phyloP scores from a whole-genome alignment of 495 filamentous ascomycete genomes.

The Annulohypoxylon moriforme region DNA sequence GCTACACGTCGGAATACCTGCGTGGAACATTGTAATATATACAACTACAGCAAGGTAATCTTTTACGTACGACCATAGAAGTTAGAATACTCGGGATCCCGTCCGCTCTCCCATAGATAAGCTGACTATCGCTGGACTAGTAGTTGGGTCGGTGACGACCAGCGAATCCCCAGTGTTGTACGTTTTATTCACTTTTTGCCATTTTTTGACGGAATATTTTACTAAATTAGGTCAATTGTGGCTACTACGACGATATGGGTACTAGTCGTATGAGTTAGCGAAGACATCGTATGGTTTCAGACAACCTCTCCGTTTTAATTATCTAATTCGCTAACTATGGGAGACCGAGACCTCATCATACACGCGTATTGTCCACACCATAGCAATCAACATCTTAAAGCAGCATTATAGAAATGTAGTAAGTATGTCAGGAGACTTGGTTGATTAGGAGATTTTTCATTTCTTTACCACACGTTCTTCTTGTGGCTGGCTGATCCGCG shows the following conservation, averaged over 20 bases:
- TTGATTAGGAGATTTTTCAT: constrained; percentile 11
- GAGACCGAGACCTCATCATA: not conserved
- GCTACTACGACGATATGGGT: not conserved
- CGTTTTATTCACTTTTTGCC: constrained; percentile 41
- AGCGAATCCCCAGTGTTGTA: constrained; percentile 62
- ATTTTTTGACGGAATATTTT: too few species aligned
- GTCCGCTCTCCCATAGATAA: constrained; percentile 64
- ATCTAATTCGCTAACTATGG: not conserved
- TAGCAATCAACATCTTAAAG: not conserved
- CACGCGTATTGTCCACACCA: not conserved
- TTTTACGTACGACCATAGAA: constrained; percentile 59
- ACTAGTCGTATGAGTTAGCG: not conserved
- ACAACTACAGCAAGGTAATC: not conserved
- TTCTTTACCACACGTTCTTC: not conserved
- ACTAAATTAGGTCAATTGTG: too few species aligned
- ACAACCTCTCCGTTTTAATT: not conserved
- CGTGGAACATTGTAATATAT: not conserved
- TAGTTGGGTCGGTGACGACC: constrained; percentile 65
- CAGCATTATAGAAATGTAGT: not conserved
- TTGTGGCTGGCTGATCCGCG: constrained; percentile 1
- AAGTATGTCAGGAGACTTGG: not conserved
- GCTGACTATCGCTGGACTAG: constrained; percentile 53
- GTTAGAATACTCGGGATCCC: constrained; percentile 60
- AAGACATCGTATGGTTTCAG: not conserved
- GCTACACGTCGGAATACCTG: too few species aligned